These are phyloP conservation scores for Camellia lanceoleosa DNA, from an alignment of 148 eudicot species.

Conservation along the genomic window DNA sequence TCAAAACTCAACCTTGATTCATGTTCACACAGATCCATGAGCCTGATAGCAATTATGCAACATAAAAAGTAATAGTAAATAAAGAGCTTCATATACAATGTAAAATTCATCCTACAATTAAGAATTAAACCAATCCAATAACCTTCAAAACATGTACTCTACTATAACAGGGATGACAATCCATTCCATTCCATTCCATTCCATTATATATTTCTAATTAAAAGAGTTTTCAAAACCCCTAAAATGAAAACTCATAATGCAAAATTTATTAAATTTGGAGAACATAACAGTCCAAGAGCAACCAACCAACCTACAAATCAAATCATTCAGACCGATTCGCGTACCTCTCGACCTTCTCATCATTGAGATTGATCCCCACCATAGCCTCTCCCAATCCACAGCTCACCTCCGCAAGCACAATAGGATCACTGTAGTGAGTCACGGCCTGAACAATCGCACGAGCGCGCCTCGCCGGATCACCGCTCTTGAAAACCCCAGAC, in stretches of 20 bases:
- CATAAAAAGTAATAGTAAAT: not conserved
- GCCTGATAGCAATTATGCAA: not conserved
- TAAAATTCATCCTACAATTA: not conserved
- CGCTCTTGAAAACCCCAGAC: slow-evolving; percentile 77
- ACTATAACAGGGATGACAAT: slow-evolving; percentile 9
- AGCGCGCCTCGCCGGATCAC: slow-evolving; percentile 64
- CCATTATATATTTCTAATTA: slow-evolving; percentile 7
- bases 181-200: not conserved
- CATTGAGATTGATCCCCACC: slow-evolving; percentile 80
- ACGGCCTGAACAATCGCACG: slow-evolving; percentile 88
- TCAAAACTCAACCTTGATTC: no score
- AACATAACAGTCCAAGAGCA: not conserved
- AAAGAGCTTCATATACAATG: not conserved
- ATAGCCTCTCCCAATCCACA: slow-evolving; percentile 88
- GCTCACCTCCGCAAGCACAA: slow-evolving; percentile 71
- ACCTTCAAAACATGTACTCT: not conserved
- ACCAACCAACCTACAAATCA: not conserved
- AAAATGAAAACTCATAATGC: not conserved
- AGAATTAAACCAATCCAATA: slow-evolving; percentile 5
- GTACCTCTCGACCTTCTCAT: slow-evolving; percentile 73
- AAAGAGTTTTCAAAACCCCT: not conserved
- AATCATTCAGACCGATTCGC: slow-evolving; percentile 62
- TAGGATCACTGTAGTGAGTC: slow-evolving; percentile 83
- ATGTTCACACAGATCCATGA: no score
- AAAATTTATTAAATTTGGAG: not conserved